Percentiles rank a stretch among this genome's conserved stretches.
These are phyloP conservation scores for Monosporascus sp. DNA, from an alignment of 2,329 filamentous ascomycete genomes.

Conservation along the genomic window DNA sequence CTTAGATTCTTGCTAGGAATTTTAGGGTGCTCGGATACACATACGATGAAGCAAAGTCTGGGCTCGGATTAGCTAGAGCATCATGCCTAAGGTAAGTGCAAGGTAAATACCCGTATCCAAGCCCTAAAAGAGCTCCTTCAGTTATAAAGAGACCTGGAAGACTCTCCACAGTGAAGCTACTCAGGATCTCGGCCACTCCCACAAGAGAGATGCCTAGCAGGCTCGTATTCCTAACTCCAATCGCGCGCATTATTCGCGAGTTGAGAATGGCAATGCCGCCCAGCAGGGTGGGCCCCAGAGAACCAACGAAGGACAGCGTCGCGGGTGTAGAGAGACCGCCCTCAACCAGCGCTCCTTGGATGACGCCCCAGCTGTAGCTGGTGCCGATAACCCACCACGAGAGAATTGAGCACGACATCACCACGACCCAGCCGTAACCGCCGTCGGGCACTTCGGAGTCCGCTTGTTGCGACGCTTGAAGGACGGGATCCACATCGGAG, in stretches of 20 bases:
- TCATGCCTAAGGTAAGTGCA: neutral
- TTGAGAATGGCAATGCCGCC: conserved; percentile 48
- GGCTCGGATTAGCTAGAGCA: conserved; percentile 2
- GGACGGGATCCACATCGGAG: neutral
- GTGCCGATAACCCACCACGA: conserved; percentile 55
- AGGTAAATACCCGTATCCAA: conserved; percentile 34
- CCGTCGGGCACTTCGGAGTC: conserved; percentile 37
- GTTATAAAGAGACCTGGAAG: conserved; percentile 44
- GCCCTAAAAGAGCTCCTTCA: conserved; percentile 40
- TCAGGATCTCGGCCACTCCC: conserved; percentile 42
- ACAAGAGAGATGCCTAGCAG: conserved; percentile 47
- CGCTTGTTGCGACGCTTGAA: neutral
- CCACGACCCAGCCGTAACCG: conserved; percentile 53
- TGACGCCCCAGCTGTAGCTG: conserved; percentile 55
- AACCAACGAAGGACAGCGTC: conserved; percentile 59
- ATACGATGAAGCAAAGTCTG: conserved; percentile 18
- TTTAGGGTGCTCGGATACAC: neutral
- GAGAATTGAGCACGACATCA: conserved; percentile 44
- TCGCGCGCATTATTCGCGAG: conserved; percentile 41
- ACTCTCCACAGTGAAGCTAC: conserved; percentile 40
- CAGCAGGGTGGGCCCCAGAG: conserved; percentile 49
- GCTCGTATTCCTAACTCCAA: conserved; percentile 44
- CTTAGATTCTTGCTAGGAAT: neutral
- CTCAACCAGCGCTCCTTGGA: conserved; percentile 52
- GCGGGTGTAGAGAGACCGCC: conserved; percentile 42